Conservation (phyloP, 805 yeast genomes). For the Spathaspora sp. region DNA sequence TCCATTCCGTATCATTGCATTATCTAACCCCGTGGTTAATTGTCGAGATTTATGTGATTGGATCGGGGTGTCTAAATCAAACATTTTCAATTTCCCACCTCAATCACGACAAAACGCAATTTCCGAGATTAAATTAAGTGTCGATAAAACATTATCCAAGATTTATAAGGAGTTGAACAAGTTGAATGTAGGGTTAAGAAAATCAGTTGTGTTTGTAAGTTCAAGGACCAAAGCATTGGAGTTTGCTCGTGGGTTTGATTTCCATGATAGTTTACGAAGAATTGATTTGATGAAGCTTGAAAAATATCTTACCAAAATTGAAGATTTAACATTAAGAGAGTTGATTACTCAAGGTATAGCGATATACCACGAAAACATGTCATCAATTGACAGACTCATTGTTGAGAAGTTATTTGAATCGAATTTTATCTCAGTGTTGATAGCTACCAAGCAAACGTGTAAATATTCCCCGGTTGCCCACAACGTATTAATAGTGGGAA, state of each 20-base stretch:
- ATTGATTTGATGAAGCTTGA: constrained; percentile 17
- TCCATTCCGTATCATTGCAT: constrained; percentile 57
- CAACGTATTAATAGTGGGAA: constrained; percentile 63
- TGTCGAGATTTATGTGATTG: constrained; percentile 81
- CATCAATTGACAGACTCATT: constrained; percentile 45
- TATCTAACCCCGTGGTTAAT: constrained; percentile 68
- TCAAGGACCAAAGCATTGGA: constrained; percentile 52
- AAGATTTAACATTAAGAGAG: constrained; percentile 44
- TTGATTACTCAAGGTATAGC: constrained; percentile 62
- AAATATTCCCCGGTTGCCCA: constrained; percentile 48
- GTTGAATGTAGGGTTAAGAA: constrained; percentile 5
- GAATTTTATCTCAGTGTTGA: constrained; percentile 52
- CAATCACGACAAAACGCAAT: constrained; percentile 54
- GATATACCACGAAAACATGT: constrained; percentile 55
- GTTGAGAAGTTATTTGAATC: constrained; percentile 50
- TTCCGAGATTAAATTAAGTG: constrained; percentile 52
- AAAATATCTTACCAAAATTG: constrained; percentile 39
- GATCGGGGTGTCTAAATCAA: constrained; percentile 66
- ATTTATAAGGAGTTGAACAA: constrained; percentile 2
- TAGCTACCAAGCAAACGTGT: constrained; percentile 60
- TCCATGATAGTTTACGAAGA: constrained; percentile 21
- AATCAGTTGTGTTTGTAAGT: constrained; percentile 55
- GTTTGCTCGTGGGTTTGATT: constrained; percentile 33
- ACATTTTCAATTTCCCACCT: constrained; percentile 69
- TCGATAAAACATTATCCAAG: constrained; percentile 7